phyloP scores from a whole-genome alignment of 768 basidiomycete genomes.

The Termitomyces sp. region DNA sequence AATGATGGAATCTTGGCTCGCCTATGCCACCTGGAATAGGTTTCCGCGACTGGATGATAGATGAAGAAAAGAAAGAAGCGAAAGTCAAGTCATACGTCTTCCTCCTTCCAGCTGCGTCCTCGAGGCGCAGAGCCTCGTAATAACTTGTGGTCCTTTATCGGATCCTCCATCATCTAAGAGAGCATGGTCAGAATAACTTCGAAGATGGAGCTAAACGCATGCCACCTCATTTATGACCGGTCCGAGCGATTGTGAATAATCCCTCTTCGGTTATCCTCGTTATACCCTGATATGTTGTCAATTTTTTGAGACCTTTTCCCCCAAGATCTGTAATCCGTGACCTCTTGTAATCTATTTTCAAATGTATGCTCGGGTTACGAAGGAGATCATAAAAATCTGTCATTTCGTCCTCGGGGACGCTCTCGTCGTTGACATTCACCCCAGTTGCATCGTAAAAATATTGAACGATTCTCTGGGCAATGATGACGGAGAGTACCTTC shows the following conservation, averaged over 20 bases:
- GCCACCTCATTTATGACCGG: not conserved
- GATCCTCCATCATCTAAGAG: not conserved
- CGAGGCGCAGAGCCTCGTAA: not conserved
- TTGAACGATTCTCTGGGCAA: not conserved
- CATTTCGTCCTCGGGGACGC: not conserved
- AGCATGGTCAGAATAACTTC: not conserved
- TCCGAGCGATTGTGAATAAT: too few species aligned
- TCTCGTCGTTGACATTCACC: not conserved
- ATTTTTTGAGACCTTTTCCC: too few species aligned
- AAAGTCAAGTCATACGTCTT: not conserved
- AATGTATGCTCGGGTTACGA: not conserved
- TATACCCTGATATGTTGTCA: not conserved
- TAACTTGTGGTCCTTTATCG: not conserved
- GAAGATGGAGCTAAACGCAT: too few species aligned
- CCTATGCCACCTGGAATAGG: not conserved
- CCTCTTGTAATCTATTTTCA: not conserved
- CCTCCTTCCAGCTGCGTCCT: not conserved
- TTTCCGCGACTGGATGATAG: not conserved
- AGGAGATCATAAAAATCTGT: not conserved
- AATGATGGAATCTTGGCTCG: not conserved
- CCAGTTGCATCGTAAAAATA: not conserved
- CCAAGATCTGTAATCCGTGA: too few species aligned
- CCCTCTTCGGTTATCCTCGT: not conserved
- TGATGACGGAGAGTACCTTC: not conserved
- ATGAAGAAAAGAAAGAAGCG: not conserved